Conservation (phyloP, 1,284 basidiomycete genomes). For the Golubevia pallescens region DNA sequence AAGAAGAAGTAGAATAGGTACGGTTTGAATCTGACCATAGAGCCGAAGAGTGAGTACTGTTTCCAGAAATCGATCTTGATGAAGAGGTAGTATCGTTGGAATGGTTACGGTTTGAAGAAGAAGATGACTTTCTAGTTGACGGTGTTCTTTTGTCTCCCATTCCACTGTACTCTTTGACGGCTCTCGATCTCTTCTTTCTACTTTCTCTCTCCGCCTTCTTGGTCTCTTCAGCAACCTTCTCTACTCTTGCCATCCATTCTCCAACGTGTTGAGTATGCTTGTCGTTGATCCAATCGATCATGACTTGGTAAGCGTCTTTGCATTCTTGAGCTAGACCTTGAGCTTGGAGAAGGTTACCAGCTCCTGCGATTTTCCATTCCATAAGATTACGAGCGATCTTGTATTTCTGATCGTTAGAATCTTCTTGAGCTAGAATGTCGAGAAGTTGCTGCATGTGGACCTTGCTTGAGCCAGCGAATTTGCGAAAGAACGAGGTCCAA, state of each 20-base stretch:
- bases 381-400: too few species aligned
- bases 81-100: not conserved
- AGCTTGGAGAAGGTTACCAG: not conserved
- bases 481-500: constrained; percentile 43
- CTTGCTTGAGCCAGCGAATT: constrained; percentile 20
- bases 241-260: not conserved
- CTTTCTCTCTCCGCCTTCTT: not conserved
- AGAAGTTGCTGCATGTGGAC: too few species aligned
- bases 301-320: not conserved
- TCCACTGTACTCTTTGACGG: not conserved
- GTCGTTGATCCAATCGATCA: not conserved
- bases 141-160: not conserved
- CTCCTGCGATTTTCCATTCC: too few species aligned
- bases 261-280: not conserved
- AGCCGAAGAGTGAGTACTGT: not conserved
- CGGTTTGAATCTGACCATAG: not conserved
- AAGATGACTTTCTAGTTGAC: not conserved
- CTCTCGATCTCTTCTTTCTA: not conserved
- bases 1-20: not conserved
- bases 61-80: not conserved
- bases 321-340: not conserved
- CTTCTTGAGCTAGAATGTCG: too few species aligned
- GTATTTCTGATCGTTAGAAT: too few species aligned
- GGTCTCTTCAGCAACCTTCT: not conserved
- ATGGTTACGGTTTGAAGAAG: not conserved